A percentile compares a stretch with the other conserved stretches of the same genome.
Evolutionary conservation across 2,329 filamentous ascomycete genomes (phyloP).

Genomic region (Ascosphaera pollenicola): DNA sequence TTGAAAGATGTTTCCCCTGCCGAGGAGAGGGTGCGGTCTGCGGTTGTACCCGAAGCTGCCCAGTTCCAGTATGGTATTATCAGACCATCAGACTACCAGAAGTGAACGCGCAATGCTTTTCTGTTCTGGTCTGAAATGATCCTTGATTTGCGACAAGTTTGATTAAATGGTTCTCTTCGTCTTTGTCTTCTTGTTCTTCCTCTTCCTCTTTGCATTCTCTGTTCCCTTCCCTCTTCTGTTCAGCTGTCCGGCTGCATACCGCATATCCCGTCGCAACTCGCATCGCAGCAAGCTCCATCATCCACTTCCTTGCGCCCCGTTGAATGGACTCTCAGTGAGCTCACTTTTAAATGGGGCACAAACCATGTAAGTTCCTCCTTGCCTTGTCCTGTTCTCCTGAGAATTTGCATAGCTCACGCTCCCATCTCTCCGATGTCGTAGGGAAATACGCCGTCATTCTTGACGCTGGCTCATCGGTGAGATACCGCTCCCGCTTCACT

Average conservation of each 20-base stretch:
- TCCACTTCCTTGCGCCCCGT: too few relatives aligned
- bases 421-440: conserved; percentile 8
- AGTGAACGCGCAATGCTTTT: too few relatives aligned
- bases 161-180: not conserved
- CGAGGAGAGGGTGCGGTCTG: too few relatives aligned
- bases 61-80: too few relatives aligned
- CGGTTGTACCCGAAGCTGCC: too few relatives aligned
- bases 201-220: not conserved
- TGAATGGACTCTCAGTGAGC: too few relatives aligned
- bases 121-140: too few relatives aligned
- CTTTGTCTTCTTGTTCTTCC: not conserved
- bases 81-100: too few relatives aligned
- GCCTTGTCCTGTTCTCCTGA: not conserved
- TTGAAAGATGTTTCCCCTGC: too few relatives aligned
- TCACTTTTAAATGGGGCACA: not conserved
- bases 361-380: not conserved
- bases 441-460: conserved; percentile 78
- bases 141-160: not conserved
- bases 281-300: too few relatives aligned
- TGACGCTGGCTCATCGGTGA: conserved; percentile 79
- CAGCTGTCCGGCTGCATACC: too few relatives aligned
- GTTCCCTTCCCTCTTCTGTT: not conserved
- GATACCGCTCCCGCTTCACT: conserved; percentile 7
- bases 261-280: too few relatives aligned
- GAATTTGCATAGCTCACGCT: not conserved